phyloP scores from a whole-genome alignment of 2,329 filamentous ascomycete genomes.

The Chrysosporium keratinophilum region DNA sequence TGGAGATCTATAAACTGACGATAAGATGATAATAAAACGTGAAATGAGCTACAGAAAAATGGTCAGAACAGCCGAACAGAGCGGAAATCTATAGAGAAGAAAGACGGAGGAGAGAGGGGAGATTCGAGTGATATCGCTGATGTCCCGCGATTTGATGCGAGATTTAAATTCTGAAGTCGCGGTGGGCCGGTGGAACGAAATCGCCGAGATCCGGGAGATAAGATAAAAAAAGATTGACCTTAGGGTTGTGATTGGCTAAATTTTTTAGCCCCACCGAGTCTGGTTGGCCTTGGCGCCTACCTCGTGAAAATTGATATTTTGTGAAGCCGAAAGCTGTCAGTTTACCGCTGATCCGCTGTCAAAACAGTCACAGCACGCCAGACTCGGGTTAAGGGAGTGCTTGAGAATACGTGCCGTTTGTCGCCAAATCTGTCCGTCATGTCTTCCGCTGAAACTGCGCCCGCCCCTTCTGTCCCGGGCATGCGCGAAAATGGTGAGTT shows the following conservation, averaged over 20 bases:
- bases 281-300: background rate
- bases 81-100: too few relatives aligned
- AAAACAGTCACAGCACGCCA: too few relatives aligned
- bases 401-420: background rate
- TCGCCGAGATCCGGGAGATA: constrained; percentile 11
- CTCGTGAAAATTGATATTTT: background rate
- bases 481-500: constrained; percentile 73
- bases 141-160: background rate
- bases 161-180: background rate
- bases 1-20: too few relatives aligned
- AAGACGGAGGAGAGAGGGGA: background rate
- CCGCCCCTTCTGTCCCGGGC: constrained; percentile 38
- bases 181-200: background rate
- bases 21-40: too few relatives aligned
- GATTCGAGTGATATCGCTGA: background rate
- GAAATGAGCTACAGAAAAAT: too few relatives aligned
- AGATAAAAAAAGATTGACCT: constrained; percentile 5
- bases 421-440: background rate
- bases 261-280: background rate
- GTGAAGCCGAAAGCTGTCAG: too few relatives aligned
- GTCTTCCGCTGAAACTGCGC: constrained; percentile 24
- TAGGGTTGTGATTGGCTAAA: background rate
- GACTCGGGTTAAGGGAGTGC: too few relatives aligned
- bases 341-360: too few relatives aligned
- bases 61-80: too few relatives aligned